Percentiles rank a stretch among this genome's conserved stretches.
phyloP scores from a whole-genome alignment of 179 eudicot species.

The Silene vulgaris region DNA sequence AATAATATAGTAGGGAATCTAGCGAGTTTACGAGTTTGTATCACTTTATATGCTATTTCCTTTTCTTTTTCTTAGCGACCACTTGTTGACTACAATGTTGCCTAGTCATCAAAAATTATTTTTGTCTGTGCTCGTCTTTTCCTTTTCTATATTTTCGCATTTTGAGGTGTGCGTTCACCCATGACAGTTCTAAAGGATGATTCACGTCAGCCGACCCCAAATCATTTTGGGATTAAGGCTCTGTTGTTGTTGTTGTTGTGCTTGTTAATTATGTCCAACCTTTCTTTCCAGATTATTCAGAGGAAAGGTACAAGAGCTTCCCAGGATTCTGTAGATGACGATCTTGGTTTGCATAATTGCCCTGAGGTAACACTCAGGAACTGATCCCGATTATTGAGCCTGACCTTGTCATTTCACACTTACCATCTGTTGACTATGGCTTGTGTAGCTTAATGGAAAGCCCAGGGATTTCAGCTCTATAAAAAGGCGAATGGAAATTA shows the following conservation, averaged over 20 bases:
- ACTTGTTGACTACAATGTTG: background rate
- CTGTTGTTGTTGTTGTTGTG: background rate
- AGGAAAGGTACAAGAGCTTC: constrained; percentile 64
- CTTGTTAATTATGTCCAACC: background rate
- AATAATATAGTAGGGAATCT: background rate
- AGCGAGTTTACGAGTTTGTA: background rate
- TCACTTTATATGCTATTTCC: background rate
- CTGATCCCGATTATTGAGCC: background rate
- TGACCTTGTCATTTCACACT: constrained; percentile 1
- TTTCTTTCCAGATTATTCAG: constrained; percentile 47
- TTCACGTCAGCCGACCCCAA: too few species aligned
- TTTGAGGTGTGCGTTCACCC: too few species aligned
- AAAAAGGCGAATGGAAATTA: constrained; percentile 66
- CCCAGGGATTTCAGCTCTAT: constrained; percentile 77
- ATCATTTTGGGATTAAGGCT: too few species aligned
- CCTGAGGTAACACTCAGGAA: constrained; percentile 40
- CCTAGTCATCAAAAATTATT: background rate
- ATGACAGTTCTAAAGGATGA: too few species aligned
- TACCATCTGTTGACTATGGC: background rate
- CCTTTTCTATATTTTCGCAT: too few species aligned
- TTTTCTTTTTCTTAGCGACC: background rate
- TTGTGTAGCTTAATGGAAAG: constrained; percentile 47
- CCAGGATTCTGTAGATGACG: constrained; percentile 65
- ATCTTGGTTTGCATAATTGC: constrained; percentile 62
- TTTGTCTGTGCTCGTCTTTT: background rate